Evolutionary conservation across 108 stramenopile species (phyloP).

Genomic region (Pseudonitzschia multiseries): DNA sequence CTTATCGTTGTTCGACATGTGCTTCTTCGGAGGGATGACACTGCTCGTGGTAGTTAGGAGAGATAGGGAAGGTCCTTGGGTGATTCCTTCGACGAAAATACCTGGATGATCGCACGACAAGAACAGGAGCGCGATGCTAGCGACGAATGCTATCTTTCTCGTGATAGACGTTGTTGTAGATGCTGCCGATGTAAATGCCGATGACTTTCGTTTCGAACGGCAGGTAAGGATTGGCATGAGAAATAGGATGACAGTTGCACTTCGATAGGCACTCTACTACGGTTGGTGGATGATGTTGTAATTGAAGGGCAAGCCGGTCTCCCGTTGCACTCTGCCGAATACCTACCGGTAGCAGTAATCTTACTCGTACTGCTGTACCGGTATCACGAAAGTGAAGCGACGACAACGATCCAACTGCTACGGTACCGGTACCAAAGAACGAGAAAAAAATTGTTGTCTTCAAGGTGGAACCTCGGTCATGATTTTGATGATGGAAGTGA

Average conservation of each 20-base stretch:
- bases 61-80: not conserved
- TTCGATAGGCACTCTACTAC: too few relatives aligned
- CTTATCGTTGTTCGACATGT: not conserved
- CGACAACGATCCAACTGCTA: too few relatives aligned
- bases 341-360: too few relatives aligned
- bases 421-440: too few relatives aligned
- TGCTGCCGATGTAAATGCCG: not conserved
- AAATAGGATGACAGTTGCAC: not conserved
- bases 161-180: not conserved
- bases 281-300: too few relatives aligned
- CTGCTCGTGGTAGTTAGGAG: not conserved
- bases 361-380: too few relatives aligned
- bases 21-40: not conserved
- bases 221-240: constrained; percentile 11
- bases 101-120: not conserved
- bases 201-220: constrained; percentile 15
- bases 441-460: too few relatives aligned
- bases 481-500: not conserved
- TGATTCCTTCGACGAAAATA: constrained; percentile 7
- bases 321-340: too few relatives aligned
- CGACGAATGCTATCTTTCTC: not conserved
- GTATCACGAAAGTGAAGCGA: too few relatives aligned
- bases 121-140: constrained; percentile 1
- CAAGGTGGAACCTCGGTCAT: not conserved
- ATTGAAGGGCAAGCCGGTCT: too few relatives aligned